phyloP scores from a whole-genome alignment of 345 rosid species.

The Excoecaria cochinchinensis region DNA sequence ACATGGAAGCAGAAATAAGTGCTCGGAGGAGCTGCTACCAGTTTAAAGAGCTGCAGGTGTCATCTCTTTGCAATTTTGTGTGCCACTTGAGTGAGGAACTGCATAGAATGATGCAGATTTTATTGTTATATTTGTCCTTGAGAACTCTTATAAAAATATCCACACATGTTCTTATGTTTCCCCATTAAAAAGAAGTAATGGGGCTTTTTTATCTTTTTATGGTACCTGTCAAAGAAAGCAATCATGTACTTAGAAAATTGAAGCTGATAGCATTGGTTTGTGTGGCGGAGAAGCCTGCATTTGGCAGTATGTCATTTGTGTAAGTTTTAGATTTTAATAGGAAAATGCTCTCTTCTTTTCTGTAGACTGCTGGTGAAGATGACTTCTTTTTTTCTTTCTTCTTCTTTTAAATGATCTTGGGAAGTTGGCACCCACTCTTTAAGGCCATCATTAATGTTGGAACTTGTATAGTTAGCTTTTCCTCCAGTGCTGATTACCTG shows the following conservation, averaged over 20 bases:
- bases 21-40: neutral
- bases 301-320: neutral
- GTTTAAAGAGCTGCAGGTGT: neutral
- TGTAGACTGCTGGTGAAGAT: slow-evolving; percentile 4
- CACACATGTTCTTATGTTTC: neutral
- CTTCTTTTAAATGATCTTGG: neutral
- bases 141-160: neutral
- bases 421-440: neutral
- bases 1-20: neutral
- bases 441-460: neutral
- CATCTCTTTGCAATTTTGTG: neutral
- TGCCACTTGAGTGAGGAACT: neutral
- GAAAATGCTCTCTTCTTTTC: neutral
- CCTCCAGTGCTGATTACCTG: neutral
- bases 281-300: neutral
- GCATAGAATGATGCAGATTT: neutral
- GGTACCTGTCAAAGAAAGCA: neutral
- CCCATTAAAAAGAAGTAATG: neutral
- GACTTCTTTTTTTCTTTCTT: neutral
- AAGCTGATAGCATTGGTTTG: neutral
- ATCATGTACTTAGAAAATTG: neutral
- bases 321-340: neutral
- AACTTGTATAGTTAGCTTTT: neutral
- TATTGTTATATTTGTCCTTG: neutral
- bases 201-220: neutral